Conservation (phyloP, 169 alveolate genomes). For the Plasmodium ovale region DNA sequence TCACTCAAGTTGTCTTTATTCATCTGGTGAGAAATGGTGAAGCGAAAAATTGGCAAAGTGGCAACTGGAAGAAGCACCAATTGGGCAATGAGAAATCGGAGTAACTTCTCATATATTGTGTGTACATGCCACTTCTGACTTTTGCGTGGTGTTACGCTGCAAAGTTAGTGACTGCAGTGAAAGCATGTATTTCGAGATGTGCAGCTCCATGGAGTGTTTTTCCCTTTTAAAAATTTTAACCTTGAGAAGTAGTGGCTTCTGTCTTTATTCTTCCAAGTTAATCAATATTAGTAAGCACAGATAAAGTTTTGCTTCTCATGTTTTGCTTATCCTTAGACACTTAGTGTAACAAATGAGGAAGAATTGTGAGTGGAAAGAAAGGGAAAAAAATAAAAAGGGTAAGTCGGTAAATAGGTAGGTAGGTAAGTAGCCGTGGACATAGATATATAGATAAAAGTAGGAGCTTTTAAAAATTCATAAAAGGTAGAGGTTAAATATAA, state of each 20-base stretch:
- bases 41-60: no score
- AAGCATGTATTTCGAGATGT: no score
- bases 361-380: background rate
- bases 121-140: background rate
- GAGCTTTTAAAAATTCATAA: background rate
- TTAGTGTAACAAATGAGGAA: background rate
- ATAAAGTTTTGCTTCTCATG: background rate
- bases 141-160: no score
- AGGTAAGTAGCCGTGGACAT: no score
- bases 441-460: no score
- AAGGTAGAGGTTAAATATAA: background rate
- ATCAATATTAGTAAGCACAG: background rate
- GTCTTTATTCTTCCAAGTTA: background rate
- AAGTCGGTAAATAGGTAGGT: no score
- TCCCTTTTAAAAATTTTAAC: background rate
- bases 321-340: background rate
- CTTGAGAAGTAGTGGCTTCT: background rate
- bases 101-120: no score
- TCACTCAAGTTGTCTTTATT: conserved; percentile 43
- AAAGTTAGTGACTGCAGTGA: no score
- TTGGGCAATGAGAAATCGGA: no score
- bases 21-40: conserved; percentile 1
- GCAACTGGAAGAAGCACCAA: no score
- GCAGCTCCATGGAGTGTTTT: no score
- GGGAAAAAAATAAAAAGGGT: no score